These are phyloP conservation scores for Inga leiocalycina DNA, from an alignment of 306 rosid genomes.

Conservation along the genomic window DNA sequence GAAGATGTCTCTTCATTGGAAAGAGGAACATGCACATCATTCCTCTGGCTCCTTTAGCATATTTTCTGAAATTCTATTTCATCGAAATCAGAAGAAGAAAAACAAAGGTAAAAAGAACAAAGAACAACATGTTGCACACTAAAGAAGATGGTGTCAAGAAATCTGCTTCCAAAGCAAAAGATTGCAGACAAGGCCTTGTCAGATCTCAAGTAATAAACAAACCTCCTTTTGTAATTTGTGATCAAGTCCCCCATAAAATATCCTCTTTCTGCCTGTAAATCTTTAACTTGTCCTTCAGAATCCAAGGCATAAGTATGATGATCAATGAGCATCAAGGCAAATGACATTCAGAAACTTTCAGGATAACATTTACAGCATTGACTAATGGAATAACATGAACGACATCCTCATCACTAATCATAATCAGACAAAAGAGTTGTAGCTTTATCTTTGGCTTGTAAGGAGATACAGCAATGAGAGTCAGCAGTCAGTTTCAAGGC, in stretches of 20 bases:
- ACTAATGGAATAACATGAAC: neutral
- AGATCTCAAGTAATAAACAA: conserved; percentile 50
- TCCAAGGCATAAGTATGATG: conserved; percentile 51
- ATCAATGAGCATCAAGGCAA: conserved; percentile 18
- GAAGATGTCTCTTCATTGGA: conserved; percentile 59
- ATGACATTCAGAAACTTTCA: too few species aligned
- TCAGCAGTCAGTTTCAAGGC: too few species aligned
- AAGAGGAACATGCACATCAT: conserved; percentile 49
- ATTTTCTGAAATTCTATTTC: conserved; percentile 52
- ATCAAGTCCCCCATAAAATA: too few species aligned
- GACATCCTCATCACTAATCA: neutral
- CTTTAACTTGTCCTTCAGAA: conserved; percentile 78
- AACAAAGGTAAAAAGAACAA: conserved; percentile 23
- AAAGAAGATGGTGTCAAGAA: conserved; percentile 28
- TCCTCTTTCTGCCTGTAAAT: conserved; percentile 74
- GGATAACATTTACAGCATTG: too few species aligned
- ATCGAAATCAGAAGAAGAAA: conserved; percentile 33
- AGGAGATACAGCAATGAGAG: too few species aligned
- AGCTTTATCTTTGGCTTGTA: too few species aligned
- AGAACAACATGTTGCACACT: conserved; percentile 15
- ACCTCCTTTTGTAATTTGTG: conserved; percentile 79
- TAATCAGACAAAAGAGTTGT: neutral
- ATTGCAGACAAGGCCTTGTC: conserved; percentile 56
- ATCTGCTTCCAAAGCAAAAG: conserved; percentile 29
- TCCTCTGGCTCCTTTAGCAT: conserved; percentile 62